Conservation (phyloP, 202 grass and related monocot species). For the Zizania palustris region DNA sequence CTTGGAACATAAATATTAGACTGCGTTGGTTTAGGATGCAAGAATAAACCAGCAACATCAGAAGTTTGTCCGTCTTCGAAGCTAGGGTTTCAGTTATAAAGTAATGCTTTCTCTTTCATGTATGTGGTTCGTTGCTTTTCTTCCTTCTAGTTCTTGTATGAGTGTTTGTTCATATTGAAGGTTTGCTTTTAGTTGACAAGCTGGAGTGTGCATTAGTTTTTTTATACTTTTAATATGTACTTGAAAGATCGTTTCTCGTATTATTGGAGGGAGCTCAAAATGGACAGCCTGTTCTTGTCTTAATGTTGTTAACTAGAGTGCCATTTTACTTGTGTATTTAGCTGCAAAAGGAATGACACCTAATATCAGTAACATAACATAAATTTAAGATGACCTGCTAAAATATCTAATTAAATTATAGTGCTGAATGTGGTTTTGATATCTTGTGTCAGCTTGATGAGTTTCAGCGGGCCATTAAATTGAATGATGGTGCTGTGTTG, state of each 20-base stretch:
- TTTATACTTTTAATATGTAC: background rate
- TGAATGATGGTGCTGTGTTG: constrained; percentile 35
- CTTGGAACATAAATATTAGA: background rate
- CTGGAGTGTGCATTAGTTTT: background rate
- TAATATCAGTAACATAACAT: background rate
- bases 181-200: background rate
- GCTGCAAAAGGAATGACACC: background rate
- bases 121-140: background rate
- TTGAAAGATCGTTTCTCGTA: background rate
- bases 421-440: constrained; percentile 2
- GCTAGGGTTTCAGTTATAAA: background rate
- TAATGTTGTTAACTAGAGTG: background rate
- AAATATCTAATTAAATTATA: background rate
- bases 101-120: background rate
- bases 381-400: background rate
- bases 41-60: background rate
- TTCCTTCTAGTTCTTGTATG: background rate
- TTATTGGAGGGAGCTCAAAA: background rate
- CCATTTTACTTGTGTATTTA: background rate
- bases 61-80: background rate
- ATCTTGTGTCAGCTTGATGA: constrained; percentile 56
- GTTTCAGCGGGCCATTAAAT: constrained; percentile 46
- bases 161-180: background rate
- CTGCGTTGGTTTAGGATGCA: background rate
- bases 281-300: background rate